Evolutionary conservation across 164 flowering plant genomes (phyloP), one percentile per base, ranked within the genome.

Genomic region (Echeveria elegans): DNA sequence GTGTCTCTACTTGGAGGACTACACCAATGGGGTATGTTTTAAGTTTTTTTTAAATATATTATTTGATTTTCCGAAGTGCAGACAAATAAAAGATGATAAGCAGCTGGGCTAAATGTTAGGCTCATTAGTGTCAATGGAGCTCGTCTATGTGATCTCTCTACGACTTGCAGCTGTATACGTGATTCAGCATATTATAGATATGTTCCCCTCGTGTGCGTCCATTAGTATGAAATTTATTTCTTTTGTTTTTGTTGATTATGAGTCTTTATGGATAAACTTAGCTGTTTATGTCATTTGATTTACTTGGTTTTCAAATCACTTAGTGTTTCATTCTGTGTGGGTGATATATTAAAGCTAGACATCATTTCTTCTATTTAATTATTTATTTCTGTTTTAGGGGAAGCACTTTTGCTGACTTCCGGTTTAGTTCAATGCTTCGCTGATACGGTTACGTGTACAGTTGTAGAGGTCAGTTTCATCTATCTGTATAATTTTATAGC

Each of bases 151-250:
- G 69, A 65, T 81, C 18, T 75, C 65, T 69, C 96, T 91, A 78
- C 96, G 97, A 64, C 64, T 82, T 28, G 91, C 83, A 58, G 81
- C 96, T 10, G 83, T 80, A 53, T 76, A 71, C 70, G 74, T 91
- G 37, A 77, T 91, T 71, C 88, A 82, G 76, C 86, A 88, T 71
- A 71, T 88, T 66, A 82, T 89, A 65, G 52, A 69, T 67, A 83
- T 83, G 48, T 94, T 94, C 68, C 95, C 97, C 32, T 82, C 82
- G 50, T 94, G 98, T 78, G 91, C 93, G 70, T 94, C 98, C 30
- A 76, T 94, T 66, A 97, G 98, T 93, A 75, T 64, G 69, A 5
- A 66, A 28, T 3, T 24, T 37, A 26, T 28, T 40, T 43, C 65
- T 5, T 12, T 43, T 69, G 18, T 50, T 10, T 30, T 36, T 14